A percentile compares a stretch with the other conserved stretches of the same genome.
These are phyloP conservation scores for Zygotorulaspora mrakii DNA, from an alignment of 1,139 yeast species.

Conservation along the genomic window DNA sequence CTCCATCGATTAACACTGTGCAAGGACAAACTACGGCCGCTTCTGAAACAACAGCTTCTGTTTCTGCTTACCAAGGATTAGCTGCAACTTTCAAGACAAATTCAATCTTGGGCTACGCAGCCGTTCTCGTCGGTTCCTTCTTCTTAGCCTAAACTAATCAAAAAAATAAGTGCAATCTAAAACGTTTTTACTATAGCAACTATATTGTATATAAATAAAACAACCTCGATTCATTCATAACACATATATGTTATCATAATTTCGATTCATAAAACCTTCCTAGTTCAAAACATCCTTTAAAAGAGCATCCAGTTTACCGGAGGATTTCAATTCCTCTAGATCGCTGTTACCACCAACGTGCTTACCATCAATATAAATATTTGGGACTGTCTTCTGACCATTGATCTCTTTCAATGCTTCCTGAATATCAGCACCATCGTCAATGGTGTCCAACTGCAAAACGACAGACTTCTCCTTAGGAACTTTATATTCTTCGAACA, in stretches of 20 bases:
- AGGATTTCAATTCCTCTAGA: constrained; percentile 55
- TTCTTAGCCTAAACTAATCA: constrained; percentile 7
- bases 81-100: constrained; percentile 4
- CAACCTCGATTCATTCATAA: background rate
- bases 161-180: no score
- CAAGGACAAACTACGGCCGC: background rate
- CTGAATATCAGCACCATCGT: constrained; percentile 69
- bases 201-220: no score
- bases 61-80: constrained; percentile 8
- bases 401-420: constrained; percentile 70
- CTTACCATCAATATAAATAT: constrained; percentile 80
- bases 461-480: constrained; percentile 50
- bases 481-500: constrained; percentile 44
- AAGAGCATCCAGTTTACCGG: constrained; percentile 41
- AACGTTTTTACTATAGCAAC: no score
- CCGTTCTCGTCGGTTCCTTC: constrained; percentile 9
- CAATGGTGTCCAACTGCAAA: constrained; percentile 58
- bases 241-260: constrained; percentile 1
- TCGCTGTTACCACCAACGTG: constrained; percentile 95
- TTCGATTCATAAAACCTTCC: background rate
- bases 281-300: constrained; percentile 27
- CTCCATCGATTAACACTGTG: background rate
- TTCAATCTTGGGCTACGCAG: constrained; percentile 4
- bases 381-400: constrained; percentile 93
- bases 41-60: background rate